Conservation (phyloP, 768 basidiomycete genomes). For the Suillus subalutaceus region DNA sequence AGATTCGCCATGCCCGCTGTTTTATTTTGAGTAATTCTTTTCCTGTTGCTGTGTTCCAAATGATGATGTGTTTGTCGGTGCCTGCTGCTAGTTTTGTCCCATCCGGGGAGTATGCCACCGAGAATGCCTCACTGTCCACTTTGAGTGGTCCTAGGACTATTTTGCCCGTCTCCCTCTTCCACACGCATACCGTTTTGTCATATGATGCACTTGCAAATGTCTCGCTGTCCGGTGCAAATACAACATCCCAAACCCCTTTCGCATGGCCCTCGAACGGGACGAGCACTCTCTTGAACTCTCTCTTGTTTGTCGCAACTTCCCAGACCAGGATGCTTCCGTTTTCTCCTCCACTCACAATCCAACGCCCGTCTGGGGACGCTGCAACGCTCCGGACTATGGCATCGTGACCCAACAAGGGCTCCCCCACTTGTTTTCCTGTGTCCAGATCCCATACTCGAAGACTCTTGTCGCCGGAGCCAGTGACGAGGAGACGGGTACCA, state of each 20-base stretch:
- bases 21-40: not conserved
- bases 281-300: not conserved
- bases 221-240: constrained; percentile 1
- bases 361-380: constrained; percentile 26
- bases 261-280: not conserved
- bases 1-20: not conserved
- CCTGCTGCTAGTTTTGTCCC: constrained; percentile 10
- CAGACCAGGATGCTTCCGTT: constrained; percentile 10
- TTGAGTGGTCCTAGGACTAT: not conserved
- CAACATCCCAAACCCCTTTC: fast-evolving
- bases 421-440: constrained; percentile 27
- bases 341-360: constrained; percentile 13
- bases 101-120: not conserved
- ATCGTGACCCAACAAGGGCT: constrained; percentile 14
- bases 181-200: not conserved
- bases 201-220: not conserved
- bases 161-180: not conserved
- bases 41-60: not conserved
- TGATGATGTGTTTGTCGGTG: constrained; percentile 3
- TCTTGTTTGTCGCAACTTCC: not conserved
- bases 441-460: constrained; percentile 15
- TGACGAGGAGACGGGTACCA: not conserved
- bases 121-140: fast-evolving
- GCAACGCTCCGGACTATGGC: constrained; percentile 35
- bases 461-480: not conserved